Conservation (phyloP, 495 filamentous ascomycete genomes). For the Talaromyces liani region DNA sequence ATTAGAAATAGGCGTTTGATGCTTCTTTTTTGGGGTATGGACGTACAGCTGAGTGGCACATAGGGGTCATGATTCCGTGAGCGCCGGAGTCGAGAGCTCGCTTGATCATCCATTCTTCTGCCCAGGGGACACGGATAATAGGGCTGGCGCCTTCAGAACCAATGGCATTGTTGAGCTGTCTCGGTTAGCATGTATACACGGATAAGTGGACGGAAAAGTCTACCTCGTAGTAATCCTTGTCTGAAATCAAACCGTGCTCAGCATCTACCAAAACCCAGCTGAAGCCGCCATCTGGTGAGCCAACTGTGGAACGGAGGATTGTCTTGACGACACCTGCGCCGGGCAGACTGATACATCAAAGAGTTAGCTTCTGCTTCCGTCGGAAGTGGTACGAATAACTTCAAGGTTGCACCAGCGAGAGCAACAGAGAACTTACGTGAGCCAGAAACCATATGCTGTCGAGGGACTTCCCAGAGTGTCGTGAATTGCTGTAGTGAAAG, state of each 20-base stretch:
- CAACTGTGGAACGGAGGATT: conserved; percentile 24
- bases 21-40: neutral
- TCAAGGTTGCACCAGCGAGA: neutral
- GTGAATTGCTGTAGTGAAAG: conserved; percentile 1
- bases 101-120: conserved; percentile 67
- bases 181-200: neutral
- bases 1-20: neutral
- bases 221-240: conserved; percentile 30
- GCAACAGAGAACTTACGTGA: conserved; percentile 9
- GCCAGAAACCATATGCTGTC: conserved; percentile 14
- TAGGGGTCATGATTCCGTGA: conserved; percentile 49
- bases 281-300: conserved; percentile 20
- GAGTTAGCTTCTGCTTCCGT: neutral
- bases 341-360: conserved; percentile 18
- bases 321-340: conserved; percentile 28
- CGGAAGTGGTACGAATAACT: neutral
- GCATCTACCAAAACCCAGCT: conserved; percentile 72
- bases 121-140: conserved; percentile 58
- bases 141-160: conserved; percentile 59
- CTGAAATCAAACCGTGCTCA: conserved; percentile 65
- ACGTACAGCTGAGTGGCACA: conserved; percentile 29
- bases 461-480: neutral
- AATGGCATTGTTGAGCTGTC: conserved; percentile 40
- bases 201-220: neutral
- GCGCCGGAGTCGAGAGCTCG: conserved; percentile 64